These are phyloP conservation scores for Colletotrichum gloeosporioides DNA, from an alignment of 2,329 filamentous ascomycete genomes.

Conservation along the genomic window DNA sequence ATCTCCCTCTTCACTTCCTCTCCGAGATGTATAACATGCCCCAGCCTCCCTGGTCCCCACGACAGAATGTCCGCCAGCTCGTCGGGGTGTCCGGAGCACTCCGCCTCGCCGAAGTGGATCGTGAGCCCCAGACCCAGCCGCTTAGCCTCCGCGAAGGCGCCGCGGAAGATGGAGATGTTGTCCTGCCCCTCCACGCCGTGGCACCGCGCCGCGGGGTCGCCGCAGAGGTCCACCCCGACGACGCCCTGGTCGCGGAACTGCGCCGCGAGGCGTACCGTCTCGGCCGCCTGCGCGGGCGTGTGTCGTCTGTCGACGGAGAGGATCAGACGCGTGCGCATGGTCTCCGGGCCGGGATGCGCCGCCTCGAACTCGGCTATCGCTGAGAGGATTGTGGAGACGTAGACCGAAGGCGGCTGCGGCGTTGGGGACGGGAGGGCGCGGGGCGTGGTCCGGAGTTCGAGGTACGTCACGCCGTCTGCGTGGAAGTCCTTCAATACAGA, in stretches of 20 bases:
- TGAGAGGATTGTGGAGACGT: constrained; percentile 70
- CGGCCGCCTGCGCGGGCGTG: constrained; percentile 61
- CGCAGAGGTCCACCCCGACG: constrained; percentile 80
- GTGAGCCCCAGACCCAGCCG: constrained; percentile 66
- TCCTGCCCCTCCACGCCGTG: constrained; percentile 61
- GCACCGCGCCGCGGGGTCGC: constrained; percentile 63
- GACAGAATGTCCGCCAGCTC: constrained; percentile 70
- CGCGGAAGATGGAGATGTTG: constrained; percentile 63
- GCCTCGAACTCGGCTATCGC: constrained; percentile 61
- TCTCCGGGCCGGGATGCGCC: constrained; percentile 29
- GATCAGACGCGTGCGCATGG: constrained; percentile 70
- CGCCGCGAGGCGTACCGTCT: constrained; percentile 68
- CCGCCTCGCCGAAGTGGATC: constrained; percentile 79
- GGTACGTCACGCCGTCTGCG: constrained; percentile 74
- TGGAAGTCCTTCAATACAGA: constrained; percentile 72
- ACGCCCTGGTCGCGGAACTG: constrained; percentile 59
- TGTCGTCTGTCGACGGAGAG: constrained; percentile 76
- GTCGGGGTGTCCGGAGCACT: constrained; percentile 56
- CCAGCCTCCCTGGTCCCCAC: constrained; percentile 72
- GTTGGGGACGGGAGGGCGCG: constrained; percentile 38
- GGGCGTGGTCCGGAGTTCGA: constrained; percentile 83
- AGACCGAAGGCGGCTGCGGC: constrained; percentile 54
- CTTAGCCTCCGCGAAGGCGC: constrained; percentile 64
- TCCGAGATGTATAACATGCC: constrained; percentile 80
- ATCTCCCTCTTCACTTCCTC: constrained; percentile 63